Base-by-base conservation (phyloP, 2,329 filamentous ascomycete species). In the Penicillium aurantiogriseum region DNA sequence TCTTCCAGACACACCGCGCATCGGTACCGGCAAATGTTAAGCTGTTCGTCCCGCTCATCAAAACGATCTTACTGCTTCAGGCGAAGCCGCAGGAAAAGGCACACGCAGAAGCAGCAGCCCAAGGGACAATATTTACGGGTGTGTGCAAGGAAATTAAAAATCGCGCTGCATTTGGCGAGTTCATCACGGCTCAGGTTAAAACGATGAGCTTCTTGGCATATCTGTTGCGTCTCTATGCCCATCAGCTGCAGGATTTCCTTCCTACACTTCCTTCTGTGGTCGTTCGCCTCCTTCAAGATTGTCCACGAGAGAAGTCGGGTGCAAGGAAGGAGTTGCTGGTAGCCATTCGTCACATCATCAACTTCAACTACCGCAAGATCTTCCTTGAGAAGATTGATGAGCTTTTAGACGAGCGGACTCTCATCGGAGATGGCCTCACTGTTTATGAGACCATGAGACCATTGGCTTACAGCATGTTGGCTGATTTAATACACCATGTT, bases 191-290 rank as follows among this genome's bases (percentile, higher is more conserved):
- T 1, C 95, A 99, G 74, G 94, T 99, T 17, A 97, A 99, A 80
- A 97, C 93, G 0, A 97, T 99, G 93, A 97, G 92, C 69, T 99
- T 99, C 69, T 75, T 99, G 64, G 95, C 95, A 1, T 99, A 97
- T 70, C 79, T 99, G 0, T 83, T 99, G 13, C 82, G 94, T 43
- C 89, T 95, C 47, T 96, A 97, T 74, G 87, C 92, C 2, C 88
- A 89, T 57, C 90, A 96, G 63, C 79, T 99, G 10, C 85, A 86
- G 11, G 94, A 99, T 66, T 97, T 99, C 67, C 79, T 99, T 29
- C 88, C 87, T 0, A 88, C 86, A 0, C 79, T 99, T 17, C 94
- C 94, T 0, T 88, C 89, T 35, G 93, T 97, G 38, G 91, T 97
- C 3, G 91, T 99, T 7, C 86, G 94, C 6, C 78, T 99, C 45